A percentile compares a stretch with the other conserved stretches of the same genome.
Evolutionary conservation across 2,329 filamentous ascomycete species (phyloP).

Genomic region (Aspergillus quadrilineatus): DNA sequence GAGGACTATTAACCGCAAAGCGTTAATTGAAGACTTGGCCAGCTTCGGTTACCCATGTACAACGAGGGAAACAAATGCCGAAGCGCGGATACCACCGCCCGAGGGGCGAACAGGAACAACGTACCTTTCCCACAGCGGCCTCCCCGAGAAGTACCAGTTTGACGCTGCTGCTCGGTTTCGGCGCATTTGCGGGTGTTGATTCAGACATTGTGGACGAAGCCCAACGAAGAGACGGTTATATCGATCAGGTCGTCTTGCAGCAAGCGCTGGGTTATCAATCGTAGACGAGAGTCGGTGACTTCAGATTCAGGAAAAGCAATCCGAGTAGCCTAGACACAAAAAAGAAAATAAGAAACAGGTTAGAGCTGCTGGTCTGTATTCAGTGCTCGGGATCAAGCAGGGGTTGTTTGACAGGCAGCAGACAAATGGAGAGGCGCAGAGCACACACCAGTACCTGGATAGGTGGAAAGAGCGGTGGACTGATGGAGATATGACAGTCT

Average conservation of each 20-base stretch:
- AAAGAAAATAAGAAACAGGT: constrained; percentile 16
- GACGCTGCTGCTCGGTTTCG: constrained; percentile 98
- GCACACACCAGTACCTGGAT: constrained; percentile 20
- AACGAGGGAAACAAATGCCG: constrained; percentile 12
- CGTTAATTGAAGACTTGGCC: constrained; percentile 19
- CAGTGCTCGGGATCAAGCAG: constrained; percentile 13
- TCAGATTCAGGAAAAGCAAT: constrained; percentile 23
- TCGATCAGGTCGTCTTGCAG: constrained; percentile 33
- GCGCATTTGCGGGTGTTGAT: constrained; percentile 61
- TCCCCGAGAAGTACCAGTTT: constrained; percentile 98
- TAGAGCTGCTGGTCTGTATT: constrained; percentile 14
- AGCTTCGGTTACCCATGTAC: constrained; percentile 19
- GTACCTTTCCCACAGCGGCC: constrained; percentile 96
- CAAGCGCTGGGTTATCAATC: constrained; percentile 24
- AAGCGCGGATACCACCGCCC: neutral
- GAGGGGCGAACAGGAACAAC: constrained; percentile 14
- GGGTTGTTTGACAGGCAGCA: constrained; percentile 17
- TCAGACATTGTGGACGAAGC: constrained; percentile 63
- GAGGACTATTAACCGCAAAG: constrained; percentile 67
- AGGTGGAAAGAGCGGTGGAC: constrained; percentile 23
- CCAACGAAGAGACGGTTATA: constrained; percentile 18
- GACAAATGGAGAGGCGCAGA: constrained; percentile 17
- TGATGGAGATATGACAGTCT: neutral
- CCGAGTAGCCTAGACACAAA: constrained; percentile 22
- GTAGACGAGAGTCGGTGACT: constrained; percentile 19